These are phyloP conservation scores for Dothidotthia symphoricarpi DNA, from an alignment of 2,329 filamentous ascomycete genomes.

Conservation along the genomic window DNA sequence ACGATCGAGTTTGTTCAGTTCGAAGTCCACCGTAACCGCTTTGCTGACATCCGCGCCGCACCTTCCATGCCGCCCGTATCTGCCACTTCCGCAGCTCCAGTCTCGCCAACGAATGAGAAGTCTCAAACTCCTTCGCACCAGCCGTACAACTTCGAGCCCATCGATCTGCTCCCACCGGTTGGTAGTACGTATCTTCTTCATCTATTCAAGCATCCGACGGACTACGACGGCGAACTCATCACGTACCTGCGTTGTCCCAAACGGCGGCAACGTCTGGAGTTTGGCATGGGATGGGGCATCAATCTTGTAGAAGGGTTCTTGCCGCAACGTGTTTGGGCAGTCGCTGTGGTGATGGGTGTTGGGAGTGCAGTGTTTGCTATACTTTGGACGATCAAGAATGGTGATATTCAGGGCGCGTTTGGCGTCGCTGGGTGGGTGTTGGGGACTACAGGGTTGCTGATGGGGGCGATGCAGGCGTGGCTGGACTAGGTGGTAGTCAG, in stretches of 20 bases:
- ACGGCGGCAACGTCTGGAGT: constrained; percentile 30
- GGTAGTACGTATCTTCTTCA: constrained; percentile 42
- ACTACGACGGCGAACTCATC: constrained; percentile 42
- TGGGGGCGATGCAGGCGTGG: constrained; percentile 39
- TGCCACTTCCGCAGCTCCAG: constrained; percentile 10
- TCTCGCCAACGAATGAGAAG: constrained; percentile 8
- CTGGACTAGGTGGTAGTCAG: constrained; percentile 13
- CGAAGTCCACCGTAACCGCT: constrained; percentile 43
- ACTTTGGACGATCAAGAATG: constrained; percentile 32
- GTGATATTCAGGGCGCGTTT: constrained; percentile 44
- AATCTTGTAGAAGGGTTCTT: constrained; percentile 42
- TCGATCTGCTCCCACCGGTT: constrained; percentile 42
- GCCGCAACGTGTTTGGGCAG: constrained; percentile 37
- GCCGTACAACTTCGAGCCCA: constrained; percentile 40
- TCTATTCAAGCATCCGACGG: constrained; percentile 41
- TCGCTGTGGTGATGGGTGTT: constrained; percentile 21
- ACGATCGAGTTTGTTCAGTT: constrained; percentile 43
- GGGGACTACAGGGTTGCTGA: constrained; percentile 30
- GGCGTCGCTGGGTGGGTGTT: constrained; percentile 42
- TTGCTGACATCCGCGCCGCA: constrained; percentile 40
- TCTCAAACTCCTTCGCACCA: constrained; percentile 19
- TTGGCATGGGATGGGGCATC: constrained; percentile 43
- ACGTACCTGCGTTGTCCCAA: constrained; percentile 41
- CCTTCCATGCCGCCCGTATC: constrained; percentile 38
- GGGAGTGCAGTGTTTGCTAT: constrained; percentile 38